Evolutionary conservation across 176 grass and related monocot genomes (phyloP), one percentile per base, ranked within the genome.

Genomic region (Oryza meyeriana): DNA sequence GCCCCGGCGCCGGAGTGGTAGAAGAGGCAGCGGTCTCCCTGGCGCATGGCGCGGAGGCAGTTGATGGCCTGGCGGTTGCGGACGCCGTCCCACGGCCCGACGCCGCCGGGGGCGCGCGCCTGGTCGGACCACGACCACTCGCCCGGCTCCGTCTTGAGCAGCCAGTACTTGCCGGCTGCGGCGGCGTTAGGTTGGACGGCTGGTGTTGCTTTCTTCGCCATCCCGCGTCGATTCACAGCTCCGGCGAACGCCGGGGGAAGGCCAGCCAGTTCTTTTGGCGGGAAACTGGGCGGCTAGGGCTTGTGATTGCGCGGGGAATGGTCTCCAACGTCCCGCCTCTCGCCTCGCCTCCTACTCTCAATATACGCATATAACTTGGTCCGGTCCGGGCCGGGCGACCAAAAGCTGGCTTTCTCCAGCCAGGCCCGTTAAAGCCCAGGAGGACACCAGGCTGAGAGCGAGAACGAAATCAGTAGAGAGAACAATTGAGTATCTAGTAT

Each of bases 51-150:
- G 67, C 88, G 89, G 74, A 94, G 91, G 75, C 78, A 30, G 66
- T 92, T 94, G 13, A 94, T 34, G 50, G 95, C 92, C 84, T 98
- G 92, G 59, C 79, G 88, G 74, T 94, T 98, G 32, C 88, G 84
- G 22, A 98, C 90, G 84, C 90, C 92, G 72, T 98, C 95, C 95
- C 95, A 98, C 85, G 84, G 84, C 47, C 83, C 89, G 8, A 91
- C 58, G 65, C 95, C 90, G 11, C 92, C 86, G 18, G 74, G 40
- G 25, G 87, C 87, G 6, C 34, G 12, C 20, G 57, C 86, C 92
- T 98, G 95, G 80, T 94, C 82, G 42, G 91, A 86, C 95, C 95
- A 94, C 22, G 95, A 98, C 95, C 95, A 98, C 75, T 98, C 90
- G 10, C 80, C 71, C 6, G 90, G 95, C 74, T 94, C 95, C 61